A percentile compares a stretch with the other conserved stretches of the same genome.
These are phyloP conservation scores for Puccinia coronata DNA, from an alignment of 1,284 basidiomycete genomes.

Conservation along the genomic window DNA sequence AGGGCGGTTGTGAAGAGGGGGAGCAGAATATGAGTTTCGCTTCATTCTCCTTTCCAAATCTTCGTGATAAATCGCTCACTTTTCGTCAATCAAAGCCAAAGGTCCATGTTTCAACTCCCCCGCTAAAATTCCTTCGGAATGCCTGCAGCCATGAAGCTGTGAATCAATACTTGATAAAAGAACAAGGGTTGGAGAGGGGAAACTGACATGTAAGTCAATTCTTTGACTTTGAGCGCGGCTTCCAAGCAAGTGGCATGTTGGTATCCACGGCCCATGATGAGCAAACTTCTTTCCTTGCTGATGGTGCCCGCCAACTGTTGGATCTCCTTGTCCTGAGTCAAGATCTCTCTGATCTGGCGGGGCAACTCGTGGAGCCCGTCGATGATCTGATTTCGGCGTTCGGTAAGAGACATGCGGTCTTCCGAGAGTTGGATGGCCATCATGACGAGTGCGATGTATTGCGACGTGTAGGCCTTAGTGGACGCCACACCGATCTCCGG, in stretches of 20 bases:
- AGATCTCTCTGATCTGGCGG: constrained; percentile 81
- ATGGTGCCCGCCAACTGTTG: constrained; percentile 80
- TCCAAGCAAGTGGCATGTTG: constrained; percentile 97
- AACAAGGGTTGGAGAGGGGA: background rate
- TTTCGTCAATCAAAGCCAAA: constrained; percentile 93
- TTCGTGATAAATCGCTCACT: constrained; percentile 66
- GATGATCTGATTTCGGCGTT: constrained; percentile 90
- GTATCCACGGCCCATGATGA: constrained; percentile 98
- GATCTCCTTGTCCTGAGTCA: constrained; percentile 75
- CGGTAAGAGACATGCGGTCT: constrained; percentile 88
- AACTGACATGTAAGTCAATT: constrained; percentile 62
- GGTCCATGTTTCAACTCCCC: constrained; percentile 99
- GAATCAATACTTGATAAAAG: background rate
- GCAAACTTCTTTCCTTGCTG: constrained; percentile 78
- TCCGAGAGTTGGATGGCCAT: constrained; percentile 97
- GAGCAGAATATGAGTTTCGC: background rate
- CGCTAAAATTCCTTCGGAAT: constrained; percentile 73
- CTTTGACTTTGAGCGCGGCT: constrained; percentile 99
- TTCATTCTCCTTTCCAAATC: background rate
- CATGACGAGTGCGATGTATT: constrained; percentile 98
- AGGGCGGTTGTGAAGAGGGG: background rate
- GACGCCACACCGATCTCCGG: constrained; percentile 99
- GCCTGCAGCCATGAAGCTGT: constrained; percentile 56
- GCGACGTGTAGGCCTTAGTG: constrained; percentile 99
- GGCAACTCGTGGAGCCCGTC: constrained; percentile 88